A percentile compares a stretch with the other conserved stretches of the same genome.
These are phyloP conservation scores for Luffa aegyptiaca DNA, from an alignment of 306 rosid genomes.

Conservation along the genomic window DNA sequence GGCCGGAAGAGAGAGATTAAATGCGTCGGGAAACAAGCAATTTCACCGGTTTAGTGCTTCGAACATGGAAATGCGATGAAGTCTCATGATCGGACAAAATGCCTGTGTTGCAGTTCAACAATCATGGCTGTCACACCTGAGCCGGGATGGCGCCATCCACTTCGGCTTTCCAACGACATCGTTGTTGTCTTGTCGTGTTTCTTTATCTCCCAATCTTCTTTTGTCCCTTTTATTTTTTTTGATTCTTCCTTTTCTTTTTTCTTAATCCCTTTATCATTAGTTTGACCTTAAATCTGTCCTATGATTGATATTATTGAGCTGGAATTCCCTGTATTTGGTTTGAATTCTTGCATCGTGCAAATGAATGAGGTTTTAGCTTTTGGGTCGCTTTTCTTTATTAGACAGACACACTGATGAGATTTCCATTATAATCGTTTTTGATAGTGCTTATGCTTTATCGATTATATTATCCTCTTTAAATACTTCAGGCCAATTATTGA, in stretches of 20 bases:
- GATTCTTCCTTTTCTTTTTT: background rate
- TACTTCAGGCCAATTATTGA: background rate
- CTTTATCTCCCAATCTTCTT: background rate
- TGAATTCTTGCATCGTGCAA: background rate
- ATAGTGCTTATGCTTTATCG: conserved; percentile 6
- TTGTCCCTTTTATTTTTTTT: background rate
- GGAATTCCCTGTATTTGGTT: background rate
- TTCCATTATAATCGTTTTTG: conserved; percentile 8
- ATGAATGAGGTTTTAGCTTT: background rate
- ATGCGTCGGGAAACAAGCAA: background rate
- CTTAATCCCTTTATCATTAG: background rate
- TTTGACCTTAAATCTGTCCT: background rate
- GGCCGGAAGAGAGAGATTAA: background rate
- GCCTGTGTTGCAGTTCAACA: background rate
- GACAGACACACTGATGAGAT: background rate
- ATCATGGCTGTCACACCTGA: background rate
- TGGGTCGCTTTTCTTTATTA: background rate
- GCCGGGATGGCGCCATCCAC: background rate
- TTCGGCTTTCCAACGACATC: background rate
- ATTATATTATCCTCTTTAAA: background rate
- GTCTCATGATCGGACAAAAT: background rate
- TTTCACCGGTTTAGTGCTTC: background rate
- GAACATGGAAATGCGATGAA: background rate
- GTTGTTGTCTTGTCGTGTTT: background rate
- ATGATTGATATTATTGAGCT: background rate